A percentile compares a stretch with the other conserved stretches of the same genome.
Conservation (phyloP, 495 filamentous ascomycete species). For the Hypomontagnella submonticulosa region DNA sequence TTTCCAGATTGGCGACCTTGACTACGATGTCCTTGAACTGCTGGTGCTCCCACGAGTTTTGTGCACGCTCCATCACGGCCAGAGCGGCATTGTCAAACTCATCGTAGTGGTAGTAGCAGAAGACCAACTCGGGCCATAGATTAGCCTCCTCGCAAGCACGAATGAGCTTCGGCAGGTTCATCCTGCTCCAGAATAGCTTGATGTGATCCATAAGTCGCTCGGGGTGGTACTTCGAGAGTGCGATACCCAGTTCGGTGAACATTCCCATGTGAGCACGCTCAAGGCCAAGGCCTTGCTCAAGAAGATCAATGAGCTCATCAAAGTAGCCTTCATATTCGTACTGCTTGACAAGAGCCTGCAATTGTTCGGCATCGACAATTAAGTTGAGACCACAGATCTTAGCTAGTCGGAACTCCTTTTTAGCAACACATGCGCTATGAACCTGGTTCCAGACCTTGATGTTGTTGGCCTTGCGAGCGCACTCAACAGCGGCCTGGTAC, state of each 20-base stretch:
- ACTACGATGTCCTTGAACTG: constrained; percentile 99
- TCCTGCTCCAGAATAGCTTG: constrained; percentile 97
- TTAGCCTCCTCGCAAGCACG: constrained; percentile 94
- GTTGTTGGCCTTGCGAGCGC: constrained; percentile 98
- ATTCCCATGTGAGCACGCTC: constrained; percentile 87
- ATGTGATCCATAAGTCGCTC: constrained; percentile 98
- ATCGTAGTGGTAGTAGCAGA: constrained; percentile 99
- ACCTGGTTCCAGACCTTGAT: constrained; percentile 99
- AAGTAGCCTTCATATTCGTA: constrained; percentile 99
- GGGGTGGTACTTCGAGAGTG: constrained; percentile 95
- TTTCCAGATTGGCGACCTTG: constrained; percentile 98
- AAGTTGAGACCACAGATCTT: constrained; percentile 99
- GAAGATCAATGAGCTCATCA: constrained; percentile 92
- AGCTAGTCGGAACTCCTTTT: constrained; percentile 99
- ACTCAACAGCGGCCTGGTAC: constrained; percentile 98
- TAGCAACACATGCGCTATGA: constrained; percentile 93
- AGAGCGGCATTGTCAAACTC: constrained; percentile 99
- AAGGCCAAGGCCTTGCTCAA: constrained; percentile 94
- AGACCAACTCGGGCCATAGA: constrained; percentile 97
- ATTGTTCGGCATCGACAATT: constrained; percentile 97
- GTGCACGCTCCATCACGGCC: constrained; percentile 98
- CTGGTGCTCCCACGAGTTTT: constrained; percentile 99
- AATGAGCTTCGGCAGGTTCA: constrained; percentile 99
- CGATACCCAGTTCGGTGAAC: constrained; percentile 96
- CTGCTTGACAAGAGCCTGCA: constrained; percentile 91